Evolutionary conservation across 306 rosid genomes (phyloP).

Genomic region (Fragaria iinumae): DNA sequence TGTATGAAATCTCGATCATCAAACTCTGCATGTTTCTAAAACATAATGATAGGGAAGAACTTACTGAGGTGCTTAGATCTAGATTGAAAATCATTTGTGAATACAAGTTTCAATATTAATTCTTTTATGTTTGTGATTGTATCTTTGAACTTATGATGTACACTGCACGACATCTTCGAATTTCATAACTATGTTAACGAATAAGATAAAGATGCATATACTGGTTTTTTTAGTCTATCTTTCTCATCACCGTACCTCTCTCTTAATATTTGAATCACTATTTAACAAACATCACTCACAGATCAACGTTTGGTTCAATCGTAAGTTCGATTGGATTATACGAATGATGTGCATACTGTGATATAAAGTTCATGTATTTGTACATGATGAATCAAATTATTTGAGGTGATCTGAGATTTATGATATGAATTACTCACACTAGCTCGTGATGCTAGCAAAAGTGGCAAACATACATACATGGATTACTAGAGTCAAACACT

Average conservation of each 20-base stretch:
- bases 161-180: not conserved
- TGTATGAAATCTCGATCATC: not conserved
- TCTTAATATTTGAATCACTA: not conserved
- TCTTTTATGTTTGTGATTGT: slow-evolving; percentile 25
- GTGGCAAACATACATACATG: not conserved
- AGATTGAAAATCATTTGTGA: slow-evolving; percentile 3
- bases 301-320: not conserved
- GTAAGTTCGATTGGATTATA: not conserved
- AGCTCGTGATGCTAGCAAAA: not conserved
- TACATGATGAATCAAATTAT: no score
- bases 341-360: no score
- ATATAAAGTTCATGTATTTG: no score
- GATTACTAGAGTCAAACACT: slow-evolving; percentile 37
- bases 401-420: not conserved
- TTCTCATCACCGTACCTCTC: not conserved
- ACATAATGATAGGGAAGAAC: not conserved
- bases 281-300: not conserved
- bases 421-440: not conserved
- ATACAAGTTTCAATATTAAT: slow-evolving; percentile 21
- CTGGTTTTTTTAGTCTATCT: not conserved
- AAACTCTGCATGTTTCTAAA: not conserved
- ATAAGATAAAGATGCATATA: not conserved
- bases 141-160: slow-evolving; percentile 18
- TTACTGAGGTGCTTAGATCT: not conserved
- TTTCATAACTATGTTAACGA: not conserved